phyloP scores from a whole-genome alignment of 1,284 basidiomycete genomes.

The Wallemia ichthyophaga region DNA sequence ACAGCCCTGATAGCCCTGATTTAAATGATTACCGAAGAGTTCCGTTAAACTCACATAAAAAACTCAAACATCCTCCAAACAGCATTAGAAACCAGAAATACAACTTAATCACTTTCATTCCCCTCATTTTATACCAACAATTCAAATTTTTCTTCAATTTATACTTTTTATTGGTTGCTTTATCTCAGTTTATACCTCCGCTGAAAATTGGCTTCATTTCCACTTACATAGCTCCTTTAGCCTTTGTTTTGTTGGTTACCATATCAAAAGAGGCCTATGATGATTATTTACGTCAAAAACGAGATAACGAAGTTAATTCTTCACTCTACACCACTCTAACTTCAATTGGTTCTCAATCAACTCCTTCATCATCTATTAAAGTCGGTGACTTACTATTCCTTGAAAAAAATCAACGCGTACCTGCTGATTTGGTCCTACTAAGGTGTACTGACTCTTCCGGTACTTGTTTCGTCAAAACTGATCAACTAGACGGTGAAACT shows the following conservation, averaged over 20 bases:
- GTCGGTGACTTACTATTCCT: conserved; percentile 75
- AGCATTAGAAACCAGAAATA: conserved; percentile 95
- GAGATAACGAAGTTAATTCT: conserved; percentile 83
- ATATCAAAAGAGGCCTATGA: conserved; percentile 98
- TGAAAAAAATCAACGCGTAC: conserved; percentile 91
- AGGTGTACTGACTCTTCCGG: conserved; percentile 60
- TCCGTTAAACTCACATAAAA: conserved; percentile 14
- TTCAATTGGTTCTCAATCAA: conserved; percentile 17
- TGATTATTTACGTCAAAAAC: conserved; percentile 70
- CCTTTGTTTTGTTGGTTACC: conserved; percentile 75
- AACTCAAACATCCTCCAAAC: conserved; percentile 28
- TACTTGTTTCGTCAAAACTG: conserved; percentile 88
- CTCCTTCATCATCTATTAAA: conserved; percentile 48
- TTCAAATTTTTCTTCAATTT: conserved; percentile 99
- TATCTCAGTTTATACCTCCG: conserved; percentile 84
- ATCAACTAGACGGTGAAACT: conserved; percentile 94
- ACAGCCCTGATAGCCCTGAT: neutral
- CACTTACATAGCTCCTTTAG: conserved; percentile 85
- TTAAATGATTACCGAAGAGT: neutral
- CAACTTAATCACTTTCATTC: conserved; percentile 74
- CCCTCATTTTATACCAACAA: conserved; percentile 90
- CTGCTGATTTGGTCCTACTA: conserved; percentile 72
- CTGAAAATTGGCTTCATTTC: conserved; percentile 89
- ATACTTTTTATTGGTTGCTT: conserved; percentile 85
- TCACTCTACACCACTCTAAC: conserved; percentile 61